Conservation (phyloP, 345 rosid species). For the Kandelia obovata region DNA sequence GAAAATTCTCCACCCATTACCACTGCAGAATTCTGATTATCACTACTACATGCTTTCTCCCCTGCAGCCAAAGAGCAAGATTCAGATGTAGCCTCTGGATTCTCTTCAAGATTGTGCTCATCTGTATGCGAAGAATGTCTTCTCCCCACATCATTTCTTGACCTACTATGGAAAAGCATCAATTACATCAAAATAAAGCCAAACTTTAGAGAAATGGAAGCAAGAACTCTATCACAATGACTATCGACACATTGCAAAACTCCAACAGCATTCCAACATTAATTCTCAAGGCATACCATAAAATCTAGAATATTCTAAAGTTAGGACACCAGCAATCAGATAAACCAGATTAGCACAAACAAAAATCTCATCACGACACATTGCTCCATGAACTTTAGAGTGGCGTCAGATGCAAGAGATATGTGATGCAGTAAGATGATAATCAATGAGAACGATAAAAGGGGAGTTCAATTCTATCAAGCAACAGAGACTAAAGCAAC, state of each 20-base stretch:
- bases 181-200: constrained; percentile 3
- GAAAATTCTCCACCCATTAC: constrained; percentile 39
- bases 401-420: no score
- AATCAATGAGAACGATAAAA: not conserved
- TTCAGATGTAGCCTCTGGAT: constrained; percentile 61
- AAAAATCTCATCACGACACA: not conserved
- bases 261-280: not conserved
- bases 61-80: constrained; percentile 68
- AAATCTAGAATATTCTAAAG: not conserved
- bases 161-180: constrained; percentile 24
- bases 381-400: no score
- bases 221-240: not conserved
- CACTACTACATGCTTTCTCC: constrained; percentile 68
- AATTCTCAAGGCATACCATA: not conserved
- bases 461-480: no score
- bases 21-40: constrained; percentile 44
- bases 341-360: not conserved
- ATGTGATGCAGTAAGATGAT: not conserved
- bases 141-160: constrained; percentile 42
- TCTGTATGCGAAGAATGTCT: constrained; percentile 33
- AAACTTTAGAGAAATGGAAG: constrained; percentile 4
- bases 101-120: constrained; percentile 41
- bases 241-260: not conserved
- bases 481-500: not conserved
- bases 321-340: not conserved